These are phyloP conservation scores for Mucor lusitanicus DNA, from an alignment of 371 early-diverging fungal genomes.

Conservation along the genomic window DNA sequence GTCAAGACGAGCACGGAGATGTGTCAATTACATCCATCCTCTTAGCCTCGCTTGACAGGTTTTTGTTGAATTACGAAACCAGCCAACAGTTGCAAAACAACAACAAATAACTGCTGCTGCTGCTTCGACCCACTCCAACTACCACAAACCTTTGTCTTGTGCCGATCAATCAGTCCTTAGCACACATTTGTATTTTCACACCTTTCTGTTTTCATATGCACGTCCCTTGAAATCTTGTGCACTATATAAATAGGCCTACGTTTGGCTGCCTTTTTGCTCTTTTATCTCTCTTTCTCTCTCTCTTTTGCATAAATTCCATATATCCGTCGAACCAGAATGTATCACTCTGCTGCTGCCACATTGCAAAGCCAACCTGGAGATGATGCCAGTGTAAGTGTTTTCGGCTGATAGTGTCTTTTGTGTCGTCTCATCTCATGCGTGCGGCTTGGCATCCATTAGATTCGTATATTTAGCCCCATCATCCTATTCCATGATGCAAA, in stretches of 20 bases:
- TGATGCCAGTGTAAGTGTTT: neutral
- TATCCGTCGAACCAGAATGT: neutral
- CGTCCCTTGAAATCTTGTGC: neutral
- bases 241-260: neutral
- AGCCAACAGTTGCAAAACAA: neutral
- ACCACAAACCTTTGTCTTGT: neutral
- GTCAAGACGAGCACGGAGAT: neutral
- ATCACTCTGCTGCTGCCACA: neutral
- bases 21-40: neutral
- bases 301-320: neutral
- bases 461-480: slow-evolving; percentile 31
- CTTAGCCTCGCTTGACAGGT: neutral
- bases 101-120: neutral
- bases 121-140: neutral
- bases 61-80: neutral
- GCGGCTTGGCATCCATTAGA: neutral
- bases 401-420: neutral
- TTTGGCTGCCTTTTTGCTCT: neutral
- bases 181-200: neutral
- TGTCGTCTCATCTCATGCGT: neutral
- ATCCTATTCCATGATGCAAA: slow-evolving; percentile 25
- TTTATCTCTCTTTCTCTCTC: neutral
- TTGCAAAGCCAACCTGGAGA: neutral
- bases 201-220: slow-evolving; percentile 2
- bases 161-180: neutral